These are phyloP conservation scores for Leishmania amazonensis DNA, from an alignment of 208 protist species.

Conservation along the genomic window DNA sequence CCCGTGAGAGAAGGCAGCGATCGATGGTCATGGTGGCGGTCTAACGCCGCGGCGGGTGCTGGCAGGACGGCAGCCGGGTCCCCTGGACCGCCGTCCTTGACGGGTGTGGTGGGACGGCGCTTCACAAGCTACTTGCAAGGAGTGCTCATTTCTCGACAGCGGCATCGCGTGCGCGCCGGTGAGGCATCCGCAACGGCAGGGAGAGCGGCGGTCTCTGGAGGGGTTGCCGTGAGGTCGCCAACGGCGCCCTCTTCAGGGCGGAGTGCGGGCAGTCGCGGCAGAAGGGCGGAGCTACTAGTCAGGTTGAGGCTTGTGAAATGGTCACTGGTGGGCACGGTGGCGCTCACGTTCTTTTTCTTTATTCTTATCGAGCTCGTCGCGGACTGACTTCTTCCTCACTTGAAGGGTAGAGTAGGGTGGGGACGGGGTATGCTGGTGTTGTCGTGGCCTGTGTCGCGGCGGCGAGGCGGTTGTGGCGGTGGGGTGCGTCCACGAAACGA, in stretches of 20 bases:
- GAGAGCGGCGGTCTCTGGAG: not conserved
- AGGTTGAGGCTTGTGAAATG: constrained; percentile 8
- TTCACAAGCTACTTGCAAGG: constrained; percentile 4
- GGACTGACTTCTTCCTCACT: constrained; percentile 4
- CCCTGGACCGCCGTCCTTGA: not conserved
- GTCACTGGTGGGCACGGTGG: constrained; percentile 23
- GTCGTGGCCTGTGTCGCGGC: not conserved
- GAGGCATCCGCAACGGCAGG: not conserved
- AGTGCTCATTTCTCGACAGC: not conserved
- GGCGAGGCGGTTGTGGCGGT: not conserved
- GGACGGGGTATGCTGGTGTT: not conserved
- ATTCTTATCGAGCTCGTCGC: constrained; percentile 6
- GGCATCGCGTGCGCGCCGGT: not conserved
- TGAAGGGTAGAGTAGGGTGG: not conserved
- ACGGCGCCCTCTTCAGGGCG: not conserved
- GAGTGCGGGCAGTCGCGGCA: too few relatives aligned
- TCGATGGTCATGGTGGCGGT: not conserved
- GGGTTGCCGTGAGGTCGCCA: not conserved
- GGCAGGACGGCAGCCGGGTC: not conserved
- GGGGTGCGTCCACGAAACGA: not conserved
- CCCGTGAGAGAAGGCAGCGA: not conserved
- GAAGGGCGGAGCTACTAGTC: constrained; percentile 7
- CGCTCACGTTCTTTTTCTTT: constrained; percentile 8
- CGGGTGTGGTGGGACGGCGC: not conserved
- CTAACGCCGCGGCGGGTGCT: not conserved